Conservation (phyloP, 108 stramenopile genomes). For the Discostella pseudostelligera region DNA sequence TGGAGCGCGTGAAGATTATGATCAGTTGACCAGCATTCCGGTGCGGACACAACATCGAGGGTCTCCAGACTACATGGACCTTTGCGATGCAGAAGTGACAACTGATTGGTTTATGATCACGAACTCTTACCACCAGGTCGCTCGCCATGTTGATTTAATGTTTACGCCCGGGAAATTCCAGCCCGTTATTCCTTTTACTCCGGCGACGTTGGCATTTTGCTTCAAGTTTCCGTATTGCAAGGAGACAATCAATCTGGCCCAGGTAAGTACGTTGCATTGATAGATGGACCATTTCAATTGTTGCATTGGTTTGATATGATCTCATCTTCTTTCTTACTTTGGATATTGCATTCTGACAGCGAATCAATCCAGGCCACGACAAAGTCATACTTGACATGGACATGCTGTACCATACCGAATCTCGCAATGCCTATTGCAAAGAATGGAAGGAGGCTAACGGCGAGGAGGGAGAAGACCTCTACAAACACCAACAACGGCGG, state of each 20-base stretch:
- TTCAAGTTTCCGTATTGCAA: constrained; percentile 61
- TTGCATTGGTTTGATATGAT: not conserved
- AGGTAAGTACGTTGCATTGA: not conserved
- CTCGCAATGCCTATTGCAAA: constrained; percentile 51
- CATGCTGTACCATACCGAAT: constrained; percentile 53
- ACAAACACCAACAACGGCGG: constrained; percentile 49
- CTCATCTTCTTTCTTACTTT: not conserved
- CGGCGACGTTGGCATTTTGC: constrained; percentile 57
- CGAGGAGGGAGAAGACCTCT: constrained; percentile 54
- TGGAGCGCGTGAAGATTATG: constrained; percentile 49
- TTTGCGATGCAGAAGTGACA: constrained; percentile 60
- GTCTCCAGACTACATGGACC: constrained; percentile 59
- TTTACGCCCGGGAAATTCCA: constrained; percentile 57
- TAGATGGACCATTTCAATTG: not conserved
- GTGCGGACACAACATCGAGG: constrained; percentile 51
- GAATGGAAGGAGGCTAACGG: constrained; percentile 59
- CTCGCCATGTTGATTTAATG: constrained; percentile 63
- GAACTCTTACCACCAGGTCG: constrained; percentile 66
- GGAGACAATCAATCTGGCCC: constrained; percentile 54
- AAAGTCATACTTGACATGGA: constrained; percentile 56
- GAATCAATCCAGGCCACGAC: constrained; percentile 55
- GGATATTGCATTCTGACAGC: constrained; percentile 6
- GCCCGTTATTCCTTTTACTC: constrained; percentile 61
- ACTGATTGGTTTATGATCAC: constrained; percentile 76
- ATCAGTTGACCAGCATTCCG: constrained; percentile 46